Conservation (phyloP, 805 yeast genomes). For the Tetrapisispora namnaoensis region DNA sequence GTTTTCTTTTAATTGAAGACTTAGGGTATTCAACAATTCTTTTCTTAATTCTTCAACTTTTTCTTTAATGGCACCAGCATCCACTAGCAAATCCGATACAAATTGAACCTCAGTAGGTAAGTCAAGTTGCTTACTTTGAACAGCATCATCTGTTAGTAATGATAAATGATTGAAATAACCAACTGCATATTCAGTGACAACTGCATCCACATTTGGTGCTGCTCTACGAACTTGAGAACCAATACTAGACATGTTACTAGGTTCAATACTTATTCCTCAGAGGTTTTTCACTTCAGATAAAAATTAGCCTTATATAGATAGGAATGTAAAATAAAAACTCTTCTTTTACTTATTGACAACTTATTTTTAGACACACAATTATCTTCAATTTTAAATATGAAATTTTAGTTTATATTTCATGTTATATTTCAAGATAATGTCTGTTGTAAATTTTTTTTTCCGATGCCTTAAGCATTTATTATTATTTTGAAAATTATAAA, state of each 20-base stretch:
- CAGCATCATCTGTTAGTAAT: constrained; percentile 70
- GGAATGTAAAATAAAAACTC: too few species aligned
- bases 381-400: too few species aligned
- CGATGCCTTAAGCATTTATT: not conserved
- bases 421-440: not conserved
- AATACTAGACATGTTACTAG: constrained; percentile 29
- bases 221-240: constrained; percentile 69
- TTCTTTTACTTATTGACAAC: too few species aligned
- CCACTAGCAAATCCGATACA: constrained; percentile 50
- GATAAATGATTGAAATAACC: constrained; percentile 84
- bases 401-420: not conserved
- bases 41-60: constrained; percentile 43
- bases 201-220: constrained; percentile 74
- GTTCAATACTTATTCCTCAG: not conserved
- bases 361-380: too few species aligned
- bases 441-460: not conserved
- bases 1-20: constrained; percentile 50
- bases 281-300: too few species aligned
- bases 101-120: constrained; percentile 59
- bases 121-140: constrained; percentile 63
- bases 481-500: too few species aligned
- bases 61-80: constrained; percentile 71
- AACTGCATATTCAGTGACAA: constrained; percentile 79
- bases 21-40: constrained; percentile 39
- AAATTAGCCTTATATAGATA: too few species aligned